A percentile compares a stretch with the other conserved stretches of the same genome.
Evolutionary conservation across 257 asterid genomes (phyloP).

Genomic region (Solanum bulbocastanum): DNA sequence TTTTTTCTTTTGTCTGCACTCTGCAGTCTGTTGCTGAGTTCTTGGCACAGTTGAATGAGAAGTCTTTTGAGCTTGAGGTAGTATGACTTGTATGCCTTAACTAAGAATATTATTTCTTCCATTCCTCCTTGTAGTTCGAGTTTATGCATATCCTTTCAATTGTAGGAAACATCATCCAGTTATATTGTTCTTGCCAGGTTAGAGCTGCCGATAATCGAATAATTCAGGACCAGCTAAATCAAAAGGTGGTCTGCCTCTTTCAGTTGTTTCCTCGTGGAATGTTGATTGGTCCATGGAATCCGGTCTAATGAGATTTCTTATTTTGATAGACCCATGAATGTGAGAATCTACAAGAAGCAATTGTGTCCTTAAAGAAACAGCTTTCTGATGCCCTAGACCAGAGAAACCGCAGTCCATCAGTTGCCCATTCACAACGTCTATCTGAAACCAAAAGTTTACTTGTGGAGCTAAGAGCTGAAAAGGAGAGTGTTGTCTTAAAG

Average conservation of each 20-base stretch:
- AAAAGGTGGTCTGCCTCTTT: constrained; percentile 50
- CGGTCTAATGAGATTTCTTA: neutral
- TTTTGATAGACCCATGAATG: constrained; percentile 61
- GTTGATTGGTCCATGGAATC: neutral
- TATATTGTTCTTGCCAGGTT: constrained; percentile 47
- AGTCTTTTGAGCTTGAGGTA: constrained; percentile 99
- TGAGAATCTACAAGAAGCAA: constrained; percentile 57
- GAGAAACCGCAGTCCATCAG: constrained; percentile 26
- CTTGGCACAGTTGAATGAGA: constrained; percentile 75
- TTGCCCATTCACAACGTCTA: constrained; percentile 29
- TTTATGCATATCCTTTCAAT: neutral
- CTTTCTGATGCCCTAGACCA: constrained; percentile 43
- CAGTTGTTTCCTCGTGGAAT: constrained; percentile 10
- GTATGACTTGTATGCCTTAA: constrained; percentile 7
- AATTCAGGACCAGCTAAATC: constrained; percentile 87
- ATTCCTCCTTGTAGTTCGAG: neutral
- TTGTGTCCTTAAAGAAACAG: constrained; percentile 56
- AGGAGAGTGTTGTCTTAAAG: constrained; percentile 24
- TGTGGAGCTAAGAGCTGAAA: constrained; percentile 24
- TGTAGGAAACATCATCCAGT: neutral
- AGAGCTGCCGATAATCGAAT: constrained; percentile 87
- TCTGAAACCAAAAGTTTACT: constrained; percentile 28
- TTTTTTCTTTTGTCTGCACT: constrained; percentile 5
- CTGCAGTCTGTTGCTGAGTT: constrained; percentile 72
- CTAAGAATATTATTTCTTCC: neutral